Evolutionary conservation across 2,329 filamentous ascomycete genomes (phyloP), one percentile per base, ranked within the genome.

Genomic region (Hyphodiscus sp.): DNA sequence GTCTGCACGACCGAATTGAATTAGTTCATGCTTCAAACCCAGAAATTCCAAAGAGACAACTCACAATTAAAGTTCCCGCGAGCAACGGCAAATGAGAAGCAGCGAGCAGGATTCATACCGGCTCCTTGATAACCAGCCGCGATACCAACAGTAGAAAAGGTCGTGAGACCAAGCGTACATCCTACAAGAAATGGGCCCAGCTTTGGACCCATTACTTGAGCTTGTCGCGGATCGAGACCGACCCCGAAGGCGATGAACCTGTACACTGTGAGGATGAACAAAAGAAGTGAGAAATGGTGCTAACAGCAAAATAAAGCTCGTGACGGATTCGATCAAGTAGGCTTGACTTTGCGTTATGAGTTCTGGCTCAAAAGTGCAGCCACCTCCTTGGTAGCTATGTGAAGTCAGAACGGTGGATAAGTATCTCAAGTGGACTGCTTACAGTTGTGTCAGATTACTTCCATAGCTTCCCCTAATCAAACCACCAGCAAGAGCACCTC

Each of bases 191-290:
- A 73, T 0, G 78, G 76, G 0, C 72, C 72, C 2, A 78, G 61
- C 0, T 75, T 72, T 7, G 75, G 76, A 0, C 78, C 78, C 55
- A 79, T 75, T 1, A 75, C 69, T 29, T 73, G 67, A 0, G 67
- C 69, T 58, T 80, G 77, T 18, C 78, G 63, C 0, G 78, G 78
- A 62, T 81, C 78, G 3, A 81, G 61, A 9, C 75, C 78, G 2
- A 79, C 73, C 0, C 78, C 77, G 57, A 81, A 81, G 0, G 76
- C 72, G 6, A 80, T 66, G 51, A 79, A 74, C 0, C 61, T 67
- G 11, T 11, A 2, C 18, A 1, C 11, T 6, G 41, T 59, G 43
- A 58, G 51, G 20, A 15, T 1, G 2, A 1, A 13, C 1, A 46
- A 10, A 9, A 20, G 2, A 5, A 62, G 53, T 16, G 56, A 29